Conservation (phyloP, 169 alveolate genomes). For the Blepharisma undulans region DNA sequence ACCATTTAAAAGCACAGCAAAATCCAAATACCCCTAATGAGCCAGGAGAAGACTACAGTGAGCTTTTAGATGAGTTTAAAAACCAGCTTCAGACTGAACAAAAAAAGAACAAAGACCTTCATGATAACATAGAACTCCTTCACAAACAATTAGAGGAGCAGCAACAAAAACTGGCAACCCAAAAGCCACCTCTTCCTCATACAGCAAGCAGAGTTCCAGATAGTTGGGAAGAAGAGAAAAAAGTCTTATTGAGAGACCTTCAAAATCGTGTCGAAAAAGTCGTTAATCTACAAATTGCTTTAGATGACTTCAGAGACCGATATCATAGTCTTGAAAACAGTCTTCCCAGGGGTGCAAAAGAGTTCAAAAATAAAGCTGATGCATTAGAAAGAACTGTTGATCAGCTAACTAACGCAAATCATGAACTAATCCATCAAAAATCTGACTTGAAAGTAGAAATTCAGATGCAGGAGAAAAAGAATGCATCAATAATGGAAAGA, state of each 20-base stretch:
- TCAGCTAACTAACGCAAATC: slow-evolving; percentile 17
- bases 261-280: not conserved
- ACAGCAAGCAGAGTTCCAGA: slow-evolving; percentile 1
- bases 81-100: not conserved
- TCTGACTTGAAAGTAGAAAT: slow-evolving; percentile 16
- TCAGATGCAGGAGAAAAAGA: slow-evolving; percentile 5
- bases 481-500: not conserved
- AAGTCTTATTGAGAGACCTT: not conserved
- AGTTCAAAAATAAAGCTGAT: slow-evolving; percentile 7
- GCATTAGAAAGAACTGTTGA: slow-evolving; percentile 18
- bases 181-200: not conserved
- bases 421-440: not conserved
- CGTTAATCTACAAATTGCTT: not conserved
- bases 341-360: slow-evolving; percentile 12
- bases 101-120: not conserved
- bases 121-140: not conserved
- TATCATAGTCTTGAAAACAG: not conserved
- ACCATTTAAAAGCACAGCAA: not conserved
- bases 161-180: not conserved
- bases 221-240: slow-evolving; percentile 25
- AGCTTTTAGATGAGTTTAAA: not conserved
- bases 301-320: not conserved
- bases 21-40: not conserved
- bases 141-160: not conserved
- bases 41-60: not conserved